Base-by-base conservation (phyloP, 2,329 filamentous ascomycete species). In the Acrodontium crateriforme region DNA sequence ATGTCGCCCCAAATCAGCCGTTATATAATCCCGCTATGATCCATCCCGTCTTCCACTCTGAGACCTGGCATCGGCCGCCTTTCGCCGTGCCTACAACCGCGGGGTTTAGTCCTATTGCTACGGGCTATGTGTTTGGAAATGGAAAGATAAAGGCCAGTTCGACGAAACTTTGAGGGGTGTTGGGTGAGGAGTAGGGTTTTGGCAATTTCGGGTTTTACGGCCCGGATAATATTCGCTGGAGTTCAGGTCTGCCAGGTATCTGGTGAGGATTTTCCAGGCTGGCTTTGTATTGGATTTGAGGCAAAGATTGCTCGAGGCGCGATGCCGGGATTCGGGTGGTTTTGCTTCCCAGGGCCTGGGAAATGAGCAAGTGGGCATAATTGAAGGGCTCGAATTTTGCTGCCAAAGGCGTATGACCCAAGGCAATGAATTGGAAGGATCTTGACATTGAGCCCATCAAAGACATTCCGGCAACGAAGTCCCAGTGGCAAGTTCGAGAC, bases 21-120 rank as follows among this genome's bases (percentile, higher is more conserved):
- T 10, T 39, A 4, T 67, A 65, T 45, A 65, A 78, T 47, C 59
- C 69, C 7, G 70, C 78, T 1, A 62, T 61, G 20, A 58, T 69
- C 15, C 79, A 85, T 40, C 79, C 79, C 0, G 78, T 82, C 2
- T 85, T 85, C 55, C 83, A 84, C 56, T 78, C 77, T 0, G 60
- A 69, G 16, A 63, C 63, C 28, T 55, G 81, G 27, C 67, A 66
- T 32, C 69, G 65, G 41, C 62, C 67, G 3, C 66, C 71, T 4
- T 58, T 63, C 13, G 47, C 56, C 0, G 41, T 60, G 32, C 55
- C 53, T 9, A 38, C 50, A 10, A 50, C 50, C 23, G 47, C 50
- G 13, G 50, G 47, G 2, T 51, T 52, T 35, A 60, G 43, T 39
- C 60, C 60, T 4, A 59, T 56, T 3, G 59, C 60, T 7, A 55